Evolutionary conservation across 2,329 filamentous ascomycete genomes (phyloP).

Genomic region (Cladosporium sp.): DNA sequence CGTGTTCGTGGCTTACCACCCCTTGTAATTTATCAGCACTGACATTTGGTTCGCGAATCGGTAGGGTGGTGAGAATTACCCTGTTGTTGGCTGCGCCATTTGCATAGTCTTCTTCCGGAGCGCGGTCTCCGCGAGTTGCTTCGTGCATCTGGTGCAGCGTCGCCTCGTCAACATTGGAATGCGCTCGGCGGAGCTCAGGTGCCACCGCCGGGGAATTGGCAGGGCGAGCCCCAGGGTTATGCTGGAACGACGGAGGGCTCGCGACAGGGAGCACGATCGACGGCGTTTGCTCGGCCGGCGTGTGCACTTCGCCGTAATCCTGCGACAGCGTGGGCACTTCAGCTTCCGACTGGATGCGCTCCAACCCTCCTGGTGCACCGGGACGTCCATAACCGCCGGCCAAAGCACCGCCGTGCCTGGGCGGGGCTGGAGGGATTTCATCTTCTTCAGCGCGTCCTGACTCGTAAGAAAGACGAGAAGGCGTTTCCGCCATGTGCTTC

Average conservation of each 20-base stretch:
- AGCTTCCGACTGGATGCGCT: slow-evolving; percentile 53
- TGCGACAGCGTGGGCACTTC: slow-evolving; percentile 40
- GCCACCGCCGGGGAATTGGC: slow-evolving; percentile 65
- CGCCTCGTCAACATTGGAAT: slow-evolving; percentile 73
- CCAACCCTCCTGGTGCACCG: slow-evolving; percentile 38
- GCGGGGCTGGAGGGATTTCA: slow-evolving; percentile 35
- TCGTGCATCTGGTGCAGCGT: slow-evolving; percentile 76
- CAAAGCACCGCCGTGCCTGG: slow-evolving; percentile 28
- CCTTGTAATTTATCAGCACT: slow-evolving; percentile 31
- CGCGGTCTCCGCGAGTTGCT: slow-evolving; percentile 40
- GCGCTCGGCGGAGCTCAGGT: slow-evolving; percentile 71
- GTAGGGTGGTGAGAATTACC: slow-evolving; percentile 3
- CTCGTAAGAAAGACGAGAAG: slow-evolving; percentile 36
- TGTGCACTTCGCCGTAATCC: slow-evolving; percentile 29
- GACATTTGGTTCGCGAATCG: slow-evolving; percentile 31
- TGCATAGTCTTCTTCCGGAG: slow-evolving; percentile 25
- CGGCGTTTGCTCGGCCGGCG: slow-evolving; percentile 35
- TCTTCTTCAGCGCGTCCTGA: slow-evolving; percentile 25
- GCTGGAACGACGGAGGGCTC: slow-evolving; percentile 70
- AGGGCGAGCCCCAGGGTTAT: slow-evolving; percentile 66
- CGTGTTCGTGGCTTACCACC: slow-evolving; percentile 6
- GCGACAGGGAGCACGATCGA: slow-evolving; percentile 58
- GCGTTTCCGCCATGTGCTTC: slow-evolving; percentile 34
- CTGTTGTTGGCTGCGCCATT: slow-evolving; percentile 13
- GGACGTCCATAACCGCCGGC: slow-evolving; percentile 14